Conservation (phyloP, 768 basidiomycete species). For the Boletus barrowsii region DNA sequence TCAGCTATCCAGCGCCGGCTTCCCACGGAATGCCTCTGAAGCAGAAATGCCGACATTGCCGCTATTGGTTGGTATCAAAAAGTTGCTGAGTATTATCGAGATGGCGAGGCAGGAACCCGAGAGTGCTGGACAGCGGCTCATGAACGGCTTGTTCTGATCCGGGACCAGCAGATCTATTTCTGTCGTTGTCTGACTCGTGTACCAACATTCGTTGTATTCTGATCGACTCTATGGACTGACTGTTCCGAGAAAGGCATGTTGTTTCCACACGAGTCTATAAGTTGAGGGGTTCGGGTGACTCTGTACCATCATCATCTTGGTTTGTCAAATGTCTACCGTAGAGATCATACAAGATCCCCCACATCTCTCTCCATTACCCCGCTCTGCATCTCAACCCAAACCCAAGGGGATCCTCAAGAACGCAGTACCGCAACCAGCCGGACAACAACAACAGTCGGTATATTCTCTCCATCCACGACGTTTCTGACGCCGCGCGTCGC, state of each 20-base stretch:
- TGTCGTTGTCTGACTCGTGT: constrained; percentile 7
- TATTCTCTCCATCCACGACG: background rate
- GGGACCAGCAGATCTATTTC: background rate
- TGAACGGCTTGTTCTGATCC: constrained; percentile 50
- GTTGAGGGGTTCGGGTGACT: constrained; percentile 11
- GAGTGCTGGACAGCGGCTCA: constrained; percentile 69
- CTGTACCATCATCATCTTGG: background rate
- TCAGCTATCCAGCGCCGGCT: constrained; percentile 73
- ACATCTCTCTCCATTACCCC: constrained; percentile 48
- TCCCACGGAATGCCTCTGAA: constrained; percentile 40
- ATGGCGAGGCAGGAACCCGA: constrained; percentile 97
- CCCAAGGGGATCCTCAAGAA: constrained; percentile 92
- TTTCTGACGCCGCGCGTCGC: background rate
- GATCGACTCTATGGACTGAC: background rate
- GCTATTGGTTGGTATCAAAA: constrained; percentile 90
- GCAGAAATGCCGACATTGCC: constrained; percentile 45
- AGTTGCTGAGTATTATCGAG: constrained; percentile 84
- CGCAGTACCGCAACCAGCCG: constrained; percentile 43
- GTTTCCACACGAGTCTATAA: constrained; percentile 19
- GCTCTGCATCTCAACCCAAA: constrained; percentile 65
- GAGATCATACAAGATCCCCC: constrained; percentile 40
- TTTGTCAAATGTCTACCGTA: constrained; percentile 19
- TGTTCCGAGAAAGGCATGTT: constrained; percentile 20
- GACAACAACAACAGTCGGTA: constrained; percentile 51
- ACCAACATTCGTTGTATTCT: constrained; percentile 1